Base-by-base conservation (phyloP, 352 stramenopile species). In the Globisporangium cylindrosporum region DNA sequence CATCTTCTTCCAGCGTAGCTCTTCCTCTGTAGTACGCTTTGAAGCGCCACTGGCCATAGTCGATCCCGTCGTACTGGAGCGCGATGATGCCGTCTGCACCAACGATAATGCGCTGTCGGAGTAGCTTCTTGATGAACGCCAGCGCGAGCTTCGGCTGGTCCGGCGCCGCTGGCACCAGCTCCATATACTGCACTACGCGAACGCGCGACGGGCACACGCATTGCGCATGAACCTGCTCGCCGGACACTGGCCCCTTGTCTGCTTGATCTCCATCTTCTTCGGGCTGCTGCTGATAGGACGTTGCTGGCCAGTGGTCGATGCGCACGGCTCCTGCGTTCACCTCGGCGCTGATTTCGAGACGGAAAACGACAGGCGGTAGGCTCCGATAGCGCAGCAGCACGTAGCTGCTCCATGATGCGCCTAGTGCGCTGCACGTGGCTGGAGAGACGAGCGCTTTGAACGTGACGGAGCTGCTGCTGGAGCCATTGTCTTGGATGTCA, bases 11-110 rank as follows among this genome's bases (percentile, higher is more conserved):
- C 54, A 34, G 14, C 9, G 1, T n/a, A 14, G 14, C 68, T 8
- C 67, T 64, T 38, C 73, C 73, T 58, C 70, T 69, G 36, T 78
- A 92, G 63, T 81, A 90, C 1, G 75, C 80, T 12, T 69, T 59
- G 62, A 83, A 92, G 0, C 41, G 71, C 86, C 84, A 94, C 4
- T 63, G 25, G 0, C 86, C 86, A 66, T 94, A 94, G 48, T 82
- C 59, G 8, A 92, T 36, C 25, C 79, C 81, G 38, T 94, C 77
- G 7, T 76, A 68, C 54, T 79, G 59, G 10, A 92, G 38, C n/a
- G 56, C 22, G 24, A 91, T 20, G 5, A 67, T 55, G 9, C 81
- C 81, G 18, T 59, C 53, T 34, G 34, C n/a, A 34, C 58, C 71
- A 10, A 60, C 22, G 32, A 90, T 38, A 20, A 88, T 68, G 29